Evolutionary conservation across 2,329 filamentous ascomycete species (phyloP), one percentile per base, ranked within the genome.

Genomic region (Fusarium tricinctum): DNA sequence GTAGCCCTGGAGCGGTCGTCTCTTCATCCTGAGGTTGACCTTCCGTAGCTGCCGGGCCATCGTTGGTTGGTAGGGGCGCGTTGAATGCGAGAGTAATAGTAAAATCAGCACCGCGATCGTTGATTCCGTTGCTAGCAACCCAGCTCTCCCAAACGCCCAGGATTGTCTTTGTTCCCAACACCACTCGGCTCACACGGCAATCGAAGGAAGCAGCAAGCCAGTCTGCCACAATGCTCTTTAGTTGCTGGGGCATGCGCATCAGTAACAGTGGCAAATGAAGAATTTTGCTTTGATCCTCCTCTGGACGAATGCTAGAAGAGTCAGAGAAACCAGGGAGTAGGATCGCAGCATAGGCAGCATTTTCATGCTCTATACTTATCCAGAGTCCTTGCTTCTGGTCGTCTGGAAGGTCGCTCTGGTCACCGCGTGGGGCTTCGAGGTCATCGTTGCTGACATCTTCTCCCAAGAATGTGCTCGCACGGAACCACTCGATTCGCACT

Each of bases 151-250:
- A 85, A 8, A 81, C 77, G 6, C 73, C 72, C 2, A 87, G 76
- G 0, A 89, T 78, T 3, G 83, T 85, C 44, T 79, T 79, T 8
- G 85, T 86, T 8, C 84, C 83, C 3, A 89, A 73, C 1, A 78
- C 78, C 42, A 88, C 75, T 6, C 83, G 78, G 54, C 80, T 83
- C 44, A 88, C 81, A 28, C 85, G 85, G 63, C 85, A 88, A 76
- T 89, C 87, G 65, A 89, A 88, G 1, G 82, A 82, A 42, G 76
- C 81, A 5, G 81, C 79, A 13, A 89, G 76, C 74, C 88, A 89
- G 22, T 83, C 81, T n/a, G 79, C 63, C 1, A 89, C 68, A 20
- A 85, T 77, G 3, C 77, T 60, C 67, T 86, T 86, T 1, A 89
- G 77, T 3, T 85, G 76, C 6, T 82, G 77, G 0, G 87, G 86